Evolutionary conservation across 108 stramenopile genomes (phyloP).

Genomic region (Fragilariopsis cylindrus): DNA sequence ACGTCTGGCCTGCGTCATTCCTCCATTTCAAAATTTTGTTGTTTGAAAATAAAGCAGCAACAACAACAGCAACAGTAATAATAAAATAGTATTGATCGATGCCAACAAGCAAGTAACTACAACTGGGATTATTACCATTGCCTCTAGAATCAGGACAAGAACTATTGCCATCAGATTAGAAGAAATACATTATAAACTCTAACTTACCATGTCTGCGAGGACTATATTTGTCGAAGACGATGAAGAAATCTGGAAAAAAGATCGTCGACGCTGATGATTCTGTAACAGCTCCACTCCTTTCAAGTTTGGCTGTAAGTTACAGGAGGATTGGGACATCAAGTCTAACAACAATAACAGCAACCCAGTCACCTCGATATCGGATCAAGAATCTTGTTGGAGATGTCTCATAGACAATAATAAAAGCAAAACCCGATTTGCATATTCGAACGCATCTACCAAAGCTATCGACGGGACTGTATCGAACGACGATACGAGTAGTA

Average conservation of each 20-base stretch:
- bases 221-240: constrained; percentile 36
- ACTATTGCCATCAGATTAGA: too few relatives aligned
- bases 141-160: too few relatives aligned
- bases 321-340: constrained; percentile 22
- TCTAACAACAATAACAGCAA: background rate
- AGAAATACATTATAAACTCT: too few relatives aligned
- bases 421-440: constrained; percentile 12
- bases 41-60: too few relatives aligned
- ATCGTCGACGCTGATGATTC: constrained; percentile 13
- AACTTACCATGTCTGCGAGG: too few relatives aligned
- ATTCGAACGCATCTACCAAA: constrained; percentile 9
- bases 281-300: constrained; percentile 19
- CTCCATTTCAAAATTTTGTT: too few relatives aligned
- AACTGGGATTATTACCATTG: too few relatives aligned
- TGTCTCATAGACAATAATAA: background rate
- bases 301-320: constrained; percentile 13
- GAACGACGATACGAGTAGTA: background rate
- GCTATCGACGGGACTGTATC: background rate
- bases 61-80: too few relatives aligned
- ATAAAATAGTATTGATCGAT: too few relatives aligned
- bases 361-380: background rate
- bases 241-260: constrained; percentile 37
- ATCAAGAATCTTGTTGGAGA: constrained; percentile 11
- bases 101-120: too few relatives aligned
- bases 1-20: too few relatives aligned